phyloP scores from a whole-genome alignment of 352 stramenopile species.

The Halophytophthora polymorphica region DNA sequence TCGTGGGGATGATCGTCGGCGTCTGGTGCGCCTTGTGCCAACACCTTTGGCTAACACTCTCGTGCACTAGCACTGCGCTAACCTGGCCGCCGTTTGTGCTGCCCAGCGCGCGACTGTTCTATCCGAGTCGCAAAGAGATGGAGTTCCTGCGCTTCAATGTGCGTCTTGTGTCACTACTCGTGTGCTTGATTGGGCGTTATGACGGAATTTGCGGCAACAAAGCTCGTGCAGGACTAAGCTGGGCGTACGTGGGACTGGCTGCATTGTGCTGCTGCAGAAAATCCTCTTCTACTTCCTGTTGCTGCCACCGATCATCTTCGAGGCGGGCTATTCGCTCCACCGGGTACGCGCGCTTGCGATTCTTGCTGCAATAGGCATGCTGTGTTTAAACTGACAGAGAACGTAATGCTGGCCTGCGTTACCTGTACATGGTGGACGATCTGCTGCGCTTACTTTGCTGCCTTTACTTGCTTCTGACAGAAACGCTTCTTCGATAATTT shows the following conservation, averaged over 20 bases:
- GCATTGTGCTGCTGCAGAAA: conserved; percentile 35
- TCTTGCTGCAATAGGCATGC: too few relatives aligned
- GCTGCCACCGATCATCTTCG: conserved; percentile 97
- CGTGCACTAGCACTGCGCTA: too few relatives aligned
- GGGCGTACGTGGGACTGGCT: too few relatives aligned
- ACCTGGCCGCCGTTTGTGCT: background rate
- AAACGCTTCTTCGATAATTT: conserved; percentile 97
- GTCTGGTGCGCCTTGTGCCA: conserved; percentile 58
- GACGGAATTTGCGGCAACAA: too few relatives aligned
- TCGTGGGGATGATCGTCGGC: conserved; percentile 89
- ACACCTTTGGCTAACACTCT: too few relatives aligned
- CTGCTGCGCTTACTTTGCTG: background rate
- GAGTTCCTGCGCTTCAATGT: conserved; percentile 90
- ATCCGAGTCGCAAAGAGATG: conserved; percentile 84
- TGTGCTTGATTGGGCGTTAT: too few relatives aligned
- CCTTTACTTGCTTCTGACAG: conserved; percentile 10
- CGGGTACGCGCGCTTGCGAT: conserved; percentile 25
- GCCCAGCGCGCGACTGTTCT: conserved; percentile 75
- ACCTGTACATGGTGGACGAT: too few relatives aligned
- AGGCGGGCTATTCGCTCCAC: conserved; percentile 93
- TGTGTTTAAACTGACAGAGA: too few relatives aligned
- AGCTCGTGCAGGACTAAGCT: too few relatives aligned
- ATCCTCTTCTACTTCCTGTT: conserved; percentile 97
- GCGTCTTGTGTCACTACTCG: conserved; percentile 1
- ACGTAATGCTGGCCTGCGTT: too few relatives aligned